Evolutionary conservation across 2,329 filamentous ascomycete species (phyloP).

Genomic region (Colletotrichum spinosum): DNA sequence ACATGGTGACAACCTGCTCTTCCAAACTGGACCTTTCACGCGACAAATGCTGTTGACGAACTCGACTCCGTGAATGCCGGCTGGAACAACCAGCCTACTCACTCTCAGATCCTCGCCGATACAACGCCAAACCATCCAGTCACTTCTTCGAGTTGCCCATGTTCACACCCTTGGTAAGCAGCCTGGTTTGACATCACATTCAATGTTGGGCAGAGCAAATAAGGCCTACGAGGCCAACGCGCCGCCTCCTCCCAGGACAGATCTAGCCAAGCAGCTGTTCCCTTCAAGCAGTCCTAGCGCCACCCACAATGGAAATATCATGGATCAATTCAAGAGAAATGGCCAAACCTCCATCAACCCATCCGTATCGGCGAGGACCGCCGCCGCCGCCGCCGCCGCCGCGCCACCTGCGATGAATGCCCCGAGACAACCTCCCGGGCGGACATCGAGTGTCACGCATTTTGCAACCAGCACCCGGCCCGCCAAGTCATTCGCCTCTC

Average conservation of each 20-base stretch:
- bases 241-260: conserved; percentile 46
- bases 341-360: conserved; percentile 48
- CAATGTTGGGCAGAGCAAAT: conserved; percentile 52
- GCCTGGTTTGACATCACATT: conserved; percentile 36
- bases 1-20: conserved; percentile 16
- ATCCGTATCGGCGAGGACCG: conserved; percentile 55
- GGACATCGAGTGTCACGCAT: conserved; percentile 31
- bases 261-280: conserved; percentile 64
- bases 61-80: conserved; percentile 49
- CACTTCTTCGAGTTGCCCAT: conserved; percentile 42
- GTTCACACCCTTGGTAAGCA: conserved; percentile 38
- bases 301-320: conserved; percentile 58
- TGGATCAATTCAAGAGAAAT: conserved; percentile 60
- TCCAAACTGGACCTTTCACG: conserved; percentile 1
- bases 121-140: conserved; percentile 42
- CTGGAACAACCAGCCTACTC: conserved; percentile 45
- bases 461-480: conserved; percentile 40
- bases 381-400: conserved; percentile 1
- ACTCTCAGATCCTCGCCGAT: conserved; percentile 52
- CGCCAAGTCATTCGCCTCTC: conserved; percentile 47
- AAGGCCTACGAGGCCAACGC: conserved; percentile 53
- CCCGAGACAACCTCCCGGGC: conserved; percentile 18
- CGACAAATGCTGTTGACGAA: conserved; percentile 12
- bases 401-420: conserved; percentile 30
- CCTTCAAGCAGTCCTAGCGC: conserved; percentile 66